These are phyloP conservation scores for Neckera pumila DNA, from an alignment of 225 moss, liverwort and hornwort genomes.

Conservation along the genomic window DNA sequence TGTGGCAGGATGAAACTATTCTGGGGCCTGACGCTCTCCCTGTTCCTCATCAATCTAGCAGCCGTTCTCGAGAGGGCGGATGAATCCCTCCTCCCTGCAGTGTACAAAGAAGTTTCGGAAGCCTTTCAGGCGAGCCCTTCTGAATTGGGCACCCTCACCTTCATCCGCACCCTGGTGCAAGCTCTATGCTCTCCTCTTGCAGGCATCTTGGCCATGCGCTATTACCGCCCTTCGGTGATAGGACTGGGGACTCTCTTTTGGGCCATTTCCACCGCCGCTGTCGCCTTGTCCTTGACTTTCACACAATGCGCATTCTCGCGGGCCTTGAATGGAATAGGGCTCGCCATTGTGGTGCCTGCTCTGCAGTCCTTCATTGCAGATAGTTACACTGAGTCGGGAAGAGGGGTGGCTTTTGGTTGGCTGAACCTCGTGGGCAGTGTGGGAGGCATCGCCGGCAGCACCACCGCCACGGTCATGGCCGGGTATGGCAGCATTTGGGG, in stretches of 20 bases:
- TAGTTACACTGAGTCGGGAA: constrained; percentile 69
- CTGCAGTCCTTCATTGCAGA: constrained; percentile 94
- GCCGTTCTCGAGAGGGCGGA: constrained; percentile 84
- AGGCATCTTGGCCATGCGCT: constrained; percentile 85
- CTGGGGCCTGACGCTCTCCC: constrained; percentile 62
- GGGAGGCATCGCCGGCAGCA: constrained; percentile 83
- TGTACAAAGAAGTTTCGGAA: constrained; percentile 89
- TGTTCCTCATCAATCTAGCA: constrained; percentile 78
- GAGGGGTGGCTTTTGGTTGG: constrained; percentile 96
- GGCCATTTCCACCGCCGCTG: constrained; percentile 81
- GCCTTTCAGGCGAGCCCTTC: constrained; percentile 89
- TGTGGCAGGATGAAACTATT: constrained; percentile 48
- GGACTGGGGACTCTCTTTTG: constrained; percentile 93
- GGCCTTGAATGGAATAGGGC: constrained; percentile 81
- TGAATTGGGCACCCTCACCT: constrained; percentile 80
- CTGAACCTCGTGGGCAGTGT: constrained; percentile 76
- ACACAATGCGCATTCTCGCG: constrained; percentile 72
- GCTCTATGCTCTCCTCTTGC: constrained; percentile 82
- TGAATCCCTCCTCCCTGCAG: constrained; percentile 81
- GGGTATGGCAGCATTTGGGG: constrained; percentile 55
- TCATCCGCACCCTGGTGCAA: constrained; percentile 82
- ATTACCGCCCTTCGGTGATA: constrained; percentile 83
- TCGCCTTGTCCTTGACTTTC: constrained; percentile 62
- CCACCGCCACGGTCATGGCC: constrained; percentile 84
- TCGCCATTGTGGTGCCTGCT: constrained; percentile 92